A percentile compares a stretch with the other conserved stretches of the same genome.
phyloP scores from a whole-genome alignment of 352 stramenopile genomes.

The Phytophthora constricta region DNA sequence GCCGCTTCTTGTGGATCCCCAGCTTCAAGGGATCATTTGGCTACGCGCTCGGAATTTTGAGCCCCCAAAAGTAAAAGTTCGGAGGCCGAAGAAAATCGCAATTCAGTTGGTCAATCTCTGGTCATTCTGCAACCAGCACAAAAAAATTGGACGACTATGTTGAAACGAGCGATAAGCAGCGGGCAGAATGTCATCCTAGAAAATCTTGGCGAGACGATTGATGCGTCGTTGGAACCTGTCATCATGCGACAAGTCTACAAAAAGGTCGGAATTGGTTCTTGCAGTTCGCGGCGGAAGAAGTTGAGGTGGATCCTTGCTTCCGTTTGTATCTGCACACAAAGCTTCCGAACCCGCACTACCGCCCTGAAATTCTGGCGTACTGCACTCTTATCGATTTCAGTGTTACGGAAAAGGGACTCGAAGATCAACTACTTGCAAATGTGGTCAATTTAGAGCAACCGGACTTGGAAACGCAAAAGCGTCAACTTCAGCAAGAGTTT shows the following conservation, averaged over 20 bases:
- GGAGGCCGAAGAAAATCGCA: slow-evolving; percentile 6
- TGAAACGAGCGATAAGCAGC: slow-evolving; percentile 75
- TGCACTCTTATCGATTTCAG: slow-evolving; percentile 96
- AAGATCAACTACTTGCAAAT: slow-evolving; percentile 90
- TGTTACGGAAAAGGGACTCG: slow-evolving; percentile 90
- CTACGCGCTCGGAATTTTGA: slow-evolving; percentile 71
- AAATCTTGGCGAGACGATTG: slow-evolving; percentile 89
- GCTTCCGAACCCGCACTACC: slow-evolving; percentile 93
- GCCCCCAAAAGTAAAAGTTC: slow-evolving; percentile 19
- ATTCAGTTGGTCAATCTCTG: slow-evolving; percentile 34
- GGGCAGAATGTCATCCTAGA: slow-evolving; percentile 91
- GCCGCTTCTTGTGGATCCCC: slow-evolving; percentile 91
- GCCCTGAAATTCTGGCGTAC: slow-evolving; percentile 91
- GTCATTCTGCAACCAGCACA: slow-evolving; percentile 79
- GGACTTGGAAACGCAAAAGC: slow-evolving; percentile 88
- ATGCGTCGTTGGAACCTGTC: slow-evolving; percentile 88
- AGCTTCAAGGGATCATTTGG: slow-evolving; percentile 92
- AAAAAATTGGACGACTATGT: slow-evolving; percentile 77
- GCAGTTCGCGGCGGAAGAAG: slow-evolving; percentile 87
- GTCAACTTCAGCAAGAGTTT: slow-evolving; percentile 89
- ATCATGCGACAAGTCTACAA: slow-evolving; percentile 89
- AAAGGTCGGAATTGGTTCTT: slow-evolving; percentile 92
- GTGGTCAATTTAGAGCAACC: slow-evolving; percentile 93
- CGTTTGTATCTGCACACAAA: slow-evolving; percentile 92
- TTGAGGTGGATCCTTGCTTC: slow-evolving; percentile 91